Evolutionary conservation across 495 filamentous ascomycete species (phyloP).

Genomic region (Penicillium ochrochloron): DNA sequence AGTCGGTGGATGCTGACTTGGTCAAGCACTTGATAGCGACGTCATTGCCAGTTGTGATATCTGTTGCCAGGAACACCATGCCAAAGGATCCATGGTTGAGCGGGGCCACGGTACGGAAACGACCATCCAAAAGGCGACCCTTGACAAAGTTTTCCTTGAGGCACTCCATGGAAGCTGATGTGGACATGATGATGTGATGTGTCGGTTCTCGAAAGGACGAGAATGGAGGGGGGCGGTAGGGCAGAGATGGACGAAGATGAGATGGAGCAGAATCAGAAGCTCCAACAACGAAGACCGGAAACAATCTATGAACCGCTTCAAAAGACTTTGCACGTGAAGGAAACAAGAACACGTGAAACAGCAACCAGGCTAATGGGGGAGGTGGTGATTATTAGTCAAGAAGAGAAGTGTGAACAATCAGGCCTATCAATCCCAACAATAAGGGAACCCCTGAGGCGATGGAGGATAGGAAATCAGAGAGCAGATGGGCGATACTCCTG

Average conservation of each 20-base stretch:
- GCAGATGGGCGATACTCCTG: conserved; percentile 33
- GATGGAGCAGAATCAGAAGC: conserved; percentile 19
- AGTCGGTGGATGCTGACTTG: conserved; percentile 65
- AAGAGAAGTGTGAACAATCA: conserved; percentile 38
- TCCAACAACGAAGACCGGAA: conserved; percentile 29
- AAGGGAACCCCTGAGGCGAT: conserved; percentile 35
- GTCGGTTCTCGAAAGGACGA: conserved; percentile 25
- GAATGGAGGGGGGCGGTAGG: conserved; percentile 16
- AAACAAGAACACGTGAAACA: conserved; percentile 53
- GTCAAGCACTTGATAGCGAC: conserved; percentile 95
- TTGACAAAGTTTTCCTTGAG: conserved; percentile 73
- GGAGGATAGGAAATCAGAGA: conserved; percentile 16
- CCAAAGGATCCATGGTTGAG: conserved; percentile 99
- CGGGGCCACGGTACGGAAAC: conserved; percentile 87
- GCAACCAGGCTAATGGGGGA: conserved; percentile 45
- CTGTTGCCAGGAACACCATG: conserved; percentile 92
- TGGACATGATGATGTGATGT: conserved; percentile 42
- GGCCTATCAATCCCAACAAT: conserved; percentile 36
- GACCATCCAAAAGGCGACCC: conserved; percentile 77
- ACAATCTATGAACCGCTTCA: conserved; percentile 38
- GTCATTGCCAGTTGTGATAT: conserved; percentile 70
- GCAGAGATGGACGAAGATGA: conserved; percentile 22
- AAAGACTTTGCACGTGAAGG: conserved; percentile 38
- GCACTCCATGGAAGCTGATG: conserved; percentile 73
- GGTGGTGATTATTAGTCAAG: conserved; percentile 42